Conservation (phyloP, 2,329 filamentous ascomycete genomes). For the Mycogone perniciosa region DNA sequence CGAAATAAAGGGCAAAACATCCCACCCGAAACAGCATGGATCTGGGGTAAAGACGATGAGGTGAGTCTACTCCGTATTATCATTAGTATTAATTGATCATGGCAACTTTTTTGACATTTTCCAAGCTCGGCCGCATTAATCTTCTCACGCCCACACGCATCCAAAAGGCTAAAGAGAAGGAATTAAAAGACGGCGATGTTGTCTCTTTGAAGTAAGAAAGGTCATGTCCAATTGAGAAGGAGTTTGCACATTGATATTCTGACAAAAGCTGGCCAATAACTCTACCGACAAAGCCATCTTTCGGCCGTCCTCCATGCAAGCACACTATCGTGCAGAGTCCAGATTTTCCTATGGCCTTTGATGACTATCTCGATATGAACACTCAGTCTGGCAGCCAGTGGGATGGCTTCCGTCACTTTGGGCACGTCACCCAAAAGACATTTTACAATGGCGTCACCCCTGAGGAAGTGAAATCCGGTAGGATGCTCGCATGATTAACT, state of each 20-base stretch:
- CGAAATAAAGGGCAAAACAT: background rate
- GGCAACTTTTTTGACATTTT: background rate
- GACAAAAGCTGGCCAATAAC: background rate
- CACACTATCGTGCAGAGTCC: background rate
- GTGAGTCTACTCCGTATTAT: background rate
- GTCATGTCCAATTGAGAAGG: too few species aligned
- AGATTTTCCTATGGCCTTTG: background rate
- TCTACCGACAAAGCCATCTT: background rate
- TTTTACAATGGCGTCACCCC: constrained; percentile 44
- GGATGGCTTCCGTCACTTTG: constrained; percentile 45
- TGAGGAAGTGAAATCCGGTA: constrained; percentile 25
- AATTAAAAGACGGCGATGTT: background rate
- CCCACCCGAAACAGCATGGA: constrained; percentile 1
- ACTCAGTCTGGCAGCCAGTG: constrained; percentile 48
- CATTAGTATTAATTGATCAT: background rate
- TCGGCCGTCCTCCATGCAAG: background rate
- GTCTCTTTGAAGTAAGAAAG: constrained; percentile 1
- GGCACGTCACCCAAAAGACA: constrained; percentile 33
- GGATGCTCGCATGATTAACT: too few species aligned
- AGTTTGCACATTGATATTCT: background rate
- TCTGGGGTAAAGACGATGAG: constrained; percentile 2
- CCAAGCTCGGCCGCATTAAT: background rate
- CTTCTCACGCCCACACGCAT: background rate
- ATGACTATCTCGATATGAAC: constrained; percentile 42
- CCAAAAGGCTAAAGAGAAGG: background rate